Evolutionary conservation across 257 asterid species (phyloP), one percentile per base, ranked within the genome.

Genomic region (Thymus quinquecostatus): DNA sequence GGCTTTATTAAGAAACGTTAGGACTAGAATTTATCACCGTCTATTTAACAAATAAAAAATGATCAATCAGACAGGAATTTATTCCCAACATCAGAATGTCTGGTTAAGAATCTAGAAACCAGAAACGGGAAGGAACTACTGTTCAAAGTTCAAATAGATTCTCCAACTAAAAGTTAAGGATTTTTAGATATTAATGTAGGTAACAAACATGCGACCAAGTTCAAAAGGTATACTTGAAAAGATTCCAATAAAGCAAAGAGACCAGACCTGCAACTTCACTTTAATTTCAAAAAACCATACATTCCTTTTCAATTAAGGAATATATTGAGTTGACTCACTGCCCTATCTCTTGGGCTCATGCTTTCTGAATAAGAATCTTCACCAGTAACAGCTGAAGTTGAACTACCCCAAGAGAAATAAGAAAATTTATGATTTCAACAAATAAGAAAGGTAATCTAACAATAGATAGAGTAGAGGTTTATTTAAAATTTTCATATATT

Each of bases 281-380:
- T 93, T 68, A 76, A 91, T 93, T 82, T 91, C 98, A n/a, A 79
- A 91, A 82, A 75, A 93, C 98, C 98, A 91, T 93, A 78, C 97
- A 96, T 71, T 93, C 98, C 48, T 97, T 84, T 85, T 93, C 98
- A 66, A 32, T 58, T 55, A 72, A 30, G 40, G 61, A 4, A 53
- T 32, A 75, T 55, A 73, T 45, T 75, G 50, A 62, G 12, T 62
- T 21, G 21, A 86, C 98, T 81, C 83, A 92, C 96, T 49, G 96
- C 94, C 66, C 96, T 86, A 86, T 89, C 98, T 79, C 96, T 85
- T 53, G 98, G 98, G 78, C 97, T 91, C 73, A 91, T 73, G 79
- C 97, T 89, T 77, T 85, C 94, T 72, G 89, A 77, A 72, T 81
- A n/a, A n/a, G n/a, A 86, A 41, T 93, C 97, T 67, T 75, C 86